Base-by-base conservation (phyloP, 495 filamentous ascomycete species). In the Annulohypoxylon moriforme region DNA sequence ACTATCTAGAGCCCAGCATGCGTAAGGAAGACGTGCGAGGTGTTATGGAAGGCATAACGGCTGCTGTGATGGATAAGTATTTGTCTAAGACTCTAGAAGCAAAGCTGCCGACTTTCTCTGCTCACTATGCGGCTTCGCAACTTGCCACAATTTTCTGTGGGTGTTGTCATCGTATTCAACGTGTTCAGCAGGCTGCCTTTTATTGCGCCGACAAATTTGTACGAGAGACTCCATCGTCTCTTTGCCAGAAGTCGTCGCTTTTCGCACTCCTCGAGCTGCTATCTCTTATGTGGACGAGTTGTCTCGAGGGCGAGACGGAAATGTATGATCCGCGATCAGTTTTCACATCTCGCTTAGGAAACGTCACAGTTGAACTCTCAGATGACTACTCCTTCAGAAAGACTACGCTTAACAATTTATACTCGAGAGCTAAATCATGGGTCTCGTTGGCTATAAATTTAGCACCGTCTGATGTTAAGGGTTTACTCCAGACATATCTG, bases 401-500 rank as follows among this genome's bases (percentile, higher is more conserved):
- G 61, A 85, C 82, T 52, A 98, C 96, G 1, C 81, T 99, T 40
- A 88, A 91, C 47, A 85, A 81, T n/a, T 87, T 98, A 34, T 89
- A 95, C 74, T 88, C 86, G 58, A 88, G 86, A 60, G 93, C 94
- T n/a, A 92, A 86, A 61, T 72, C 67, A 3, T 99, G 96, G 96
- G 89, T 98, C 1, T 88, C 85, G 1, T 78, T 85, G 33, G 93
- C 92, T 18, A 88, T 98, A 74, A 90, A 94, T 68, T 85, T 96
- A 47, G 93, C 96, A 7, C 94, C 96, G 16, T 82, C 97, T n/a
- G 94, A 98, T 80, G 88, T 98, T 49, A 98, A 99, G 74, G 94
- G 96, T 0, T 81, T 99, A 4, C 84, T 99, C 55, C 93, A 96
- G 83, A 97, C 96, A 0, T 99, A 98, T 79, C 86, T 99, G 20